Evolutionary conservation across 768 basidiomycete species (phyloP), one percentile per base, ranked within the genome.

Genomic region (Holtermannia corniformis): DNA sequence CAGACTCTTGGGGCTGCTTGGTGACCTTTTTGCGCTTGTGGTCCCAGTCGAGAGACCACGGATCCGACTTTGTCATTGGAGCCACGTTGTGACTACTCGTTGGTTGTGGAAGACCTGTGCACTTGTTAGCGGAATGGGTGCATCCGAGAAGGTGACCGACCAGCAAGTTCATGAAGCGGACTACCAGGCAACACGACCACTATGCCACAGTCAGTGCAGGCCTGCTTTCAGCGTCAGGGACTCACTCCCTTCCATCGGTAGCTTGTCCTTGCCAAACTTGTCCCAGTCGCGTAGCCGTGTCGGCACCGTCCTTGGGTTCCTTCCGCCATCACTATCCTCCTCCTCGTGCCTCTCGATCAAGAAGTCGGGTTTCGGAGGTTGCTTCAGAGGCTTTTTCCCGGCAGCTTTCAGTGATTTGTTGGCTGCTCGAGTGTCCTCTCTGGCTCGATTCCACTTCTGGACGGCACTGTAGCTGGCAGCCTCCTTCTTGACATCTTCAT

Each of bases 201-300:
- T 65, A 26, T 21, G 19, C n/a, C n/a, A n/a, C n/a, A n/a, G n/a
- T n/a, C n/a, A n/a, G n/a, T n/a, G n/a, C n/a, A n/a, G n/a, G n/a
- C n/a, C n/a, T n/a, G n/a, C n/a, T n/a, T n/a, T n/a, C n/a, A n/a
- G n/a, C n/a, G n/a, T 4, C 12, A 47, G 2, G 11, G 3, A 59
- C 64, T 61, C 48, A 65, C 64, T 61, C 16, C 64, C 64, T 56
- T 65, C 59, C 45, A 61, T 61, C 7, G 2, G 16, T 7, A 51
- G 50, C 47, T 7, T 54, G 52, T 11, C 48, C 50, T 28, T 42
- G 20, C 19, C 19, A 44, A 22, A 24, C 23, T 24, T 44, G 5
- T 51, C 19, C 7, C 16, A 19, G 21, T 14, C 43, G 24, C 25
- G 5, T 43, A 16, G 7, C 50, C 26, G 32, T 37, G 10, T 37